These are phyloP conservation scores for Hymenoscyphus fructigenus DNA, from an alignment of 2,329 filamentous ascomycete species.

Conservation along the genomic window DNA sequence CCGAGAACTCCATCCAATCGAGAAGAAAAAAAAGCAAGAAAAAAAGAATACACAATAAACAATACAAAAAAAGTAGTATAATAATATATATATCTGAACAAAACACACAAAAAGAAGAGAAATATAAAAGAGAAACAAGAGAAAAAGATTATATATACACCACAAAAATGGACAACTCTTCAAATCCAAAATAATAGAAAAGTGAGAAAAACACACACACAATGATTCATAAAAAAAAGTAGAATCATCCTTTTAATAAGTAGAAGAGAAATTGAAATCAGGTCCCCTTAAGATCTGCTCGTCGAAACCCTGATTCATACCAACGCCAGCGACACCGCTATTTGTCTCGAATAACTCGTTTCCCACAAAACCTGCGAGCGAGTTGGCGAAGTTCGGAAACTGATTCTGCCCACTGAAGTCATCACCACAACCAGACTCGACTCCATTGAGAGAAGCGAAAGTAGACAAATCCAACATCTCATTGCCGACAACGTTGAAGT, in stretches of 20 bases:
- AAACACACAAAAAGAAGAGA: neutral
- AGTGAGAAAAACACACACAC: neutral
- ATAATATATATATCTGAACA: neutral
- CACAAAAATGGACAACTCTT: neutral
- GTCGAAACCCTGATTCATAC: neutral
- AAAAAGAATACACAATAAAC: neutral
- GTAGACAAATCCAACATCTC: neutral
- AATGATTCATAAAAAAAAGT: neutral
- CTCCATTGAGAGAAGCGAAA: neutral
- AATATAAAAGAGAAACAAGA: neutral
- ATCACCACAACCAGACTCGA: neutral
- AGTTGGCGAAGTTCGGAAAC: neutral
- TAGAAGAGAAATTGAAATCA: neutral
- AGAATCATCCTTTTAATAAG: neutral
- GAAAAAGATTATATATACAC: neutral
- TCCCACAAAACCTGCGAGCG: neutral
- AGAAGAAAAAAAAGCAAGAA: neutral
- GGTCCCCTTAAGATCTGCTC: neutral
- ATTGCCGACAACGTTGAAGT: neutral
- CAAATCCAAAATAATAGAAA: neutral
- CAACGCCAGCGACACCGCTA: neutral
- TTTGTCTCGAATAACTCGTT: neutral
- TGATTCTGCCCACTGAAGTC: neutral
- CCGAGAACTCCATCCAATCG: neutral
- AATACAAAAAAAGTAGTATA: neutral